Evolutionary conservation across 2,329 filamentous ascomycete genomes (phyloP).

Genomic region (Ilyonectria robusta): DNA sequence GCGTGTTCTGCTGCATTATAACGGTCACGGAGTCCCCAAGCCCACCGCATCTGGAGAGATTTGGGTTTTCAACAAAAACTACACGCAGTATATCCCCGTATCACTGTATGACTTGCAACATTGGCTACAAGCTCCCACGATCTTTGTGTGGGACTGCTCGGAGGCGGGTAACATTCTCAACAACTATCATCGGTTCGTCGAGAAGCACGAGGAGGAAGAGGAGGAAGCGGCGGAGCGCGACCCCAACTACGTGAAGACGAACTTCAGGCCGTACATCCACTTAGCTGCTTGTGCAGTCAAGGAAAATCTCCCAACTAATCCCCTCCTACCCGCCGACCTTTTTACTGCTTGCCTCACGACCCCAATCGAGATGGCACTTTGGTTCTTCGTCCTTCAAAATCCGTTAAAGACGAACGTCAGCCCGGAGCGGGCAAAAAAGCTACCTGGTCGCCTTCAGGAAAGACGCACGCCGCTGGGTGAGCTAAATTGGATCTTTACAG

Average conservation of each 20-base stretch:
- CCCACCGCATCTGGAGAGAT: slow-evolving; percentile 97
- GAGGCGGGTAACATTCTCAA: slow-evolving; percentile 95
- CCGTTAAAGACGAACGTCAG: slow-evolving; percentile 78
- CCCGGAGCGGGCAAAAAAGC: slow-evolving; percentile 87
- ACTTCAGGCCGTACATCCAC: slow-evolving; percentile 81
- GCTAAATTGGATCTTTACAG: slow-evolving; percentile 99
- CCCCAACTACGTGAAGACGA: slow-evolving; percentile 85
- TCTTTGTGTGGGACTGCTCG: slow-evolving; percentile 98
- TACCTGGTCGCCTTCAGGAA: slow-evolving; percentile 93
- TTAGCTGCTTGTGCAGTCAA: slow-evolving; percentile 91
- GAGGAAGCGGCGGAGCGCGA: slow-evolving; percentile 82
- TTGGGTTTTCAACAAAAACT: slow-evolving; percentile 99
- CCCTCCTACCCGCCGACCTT: slow-evolving; percentile 90
- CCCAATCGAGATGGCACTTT: slow-evolving; percentile 96
- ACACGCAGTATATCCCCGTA: slow-evolving; percentile 98
- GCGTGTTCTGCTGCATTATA: slow-evolving; percentile 97
- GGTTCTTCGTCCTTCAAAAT: slow-evolving; percentile 97
- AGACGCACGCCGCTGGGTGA: slow-evolving; percentile 94
- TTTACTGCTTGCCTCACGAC: slow-evolving; percentile 98
- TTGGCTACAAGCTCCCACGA: slow-evolving; percentile 94
- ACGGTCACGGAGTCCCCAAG: slow-evolving; percentile 96
- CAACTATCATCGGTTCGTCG: slow-evolving; percentile 94
- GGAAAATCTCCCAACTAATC: slow-evolving; percentile 95
- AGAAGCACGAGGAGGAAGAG: slow-evolving; percentile 95
- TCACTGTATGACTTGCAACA: slow-evolving; percentile 95